Percentiles rank a stretch among this genome's conserved stretches.
Conservation (phyloP, 2,329 filamentous ascomycete genomes). For the Macroventuria anomochaeta region DNA sequence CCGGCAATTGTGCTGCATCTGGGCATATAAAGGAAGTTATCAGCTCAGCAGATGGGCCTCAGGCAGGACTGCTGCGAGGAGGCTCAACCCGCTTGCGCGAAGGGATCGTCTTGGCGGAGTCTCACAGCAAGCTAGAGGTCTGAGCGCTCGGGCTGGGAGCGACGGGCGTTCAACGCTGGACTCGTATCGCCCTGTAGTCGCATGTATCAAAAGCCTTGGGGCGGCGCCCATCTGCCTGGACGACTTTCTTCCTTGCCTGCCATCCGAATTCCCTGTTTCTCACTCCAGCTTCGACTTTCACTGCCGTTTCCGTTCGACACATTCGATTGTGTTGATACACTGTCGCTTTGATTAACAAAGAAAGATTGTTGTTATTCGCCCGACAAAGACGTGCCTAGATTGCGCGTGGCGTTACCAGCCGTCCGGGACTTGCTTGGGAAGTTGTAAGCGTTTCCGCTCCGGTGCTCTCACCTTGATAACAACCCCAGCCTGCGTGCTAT, state of each 20-base stretch:
- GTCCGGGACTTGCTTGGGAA: background rate
- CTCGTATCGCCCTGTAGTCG: constrained; percentile 13
- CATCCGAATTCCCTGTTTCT: constrained; percentile 3
- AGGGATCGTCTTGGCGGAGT: constrained; percentile 16
- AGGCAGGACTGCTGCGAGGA: constrained; percentile 4
- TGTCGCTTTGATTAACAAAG: constrained; percentile 5
- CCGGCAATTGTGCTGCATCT: background rate
- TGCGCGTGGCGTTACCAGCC: constrained; percentile 18
- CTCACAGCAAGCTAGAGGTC: constrained; percentile 1
- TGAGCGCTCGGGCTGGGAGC: constrained; percentile 15
- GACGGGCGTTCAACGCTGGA: constrained; percentile 15
- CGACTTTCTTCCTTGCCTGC: constrained; percentile 9
- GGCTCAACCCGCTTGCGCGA: constrained; percentile 11
- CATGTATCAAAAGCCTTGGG: constrained; percentile 17
- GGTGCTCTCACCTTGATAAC: no score
- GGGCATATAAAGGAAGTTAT: background rate
- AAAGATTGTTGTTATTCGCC: constrained; percentile 2
- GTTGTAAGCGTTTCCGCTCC: constrained; percentile 17
- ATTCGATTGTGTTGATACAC: constrained; percentile 11
- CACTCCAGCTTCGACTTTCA: background rate
- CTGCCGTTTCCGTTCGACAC: constrained; percentile 4
- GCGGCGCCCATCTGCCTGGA: constrained; percentile 5
- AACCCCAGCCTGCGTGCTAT: constrained; percentile 6
- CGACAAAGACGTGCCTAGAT: constrained; percentile 1
- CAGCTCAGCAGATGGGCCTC: background rate